These are phyloP conservation scores for Cercospora beticola DNA, from an alignment of 2,329 filamentous ascomycete species.

Conservation along the genomic window DNA sequence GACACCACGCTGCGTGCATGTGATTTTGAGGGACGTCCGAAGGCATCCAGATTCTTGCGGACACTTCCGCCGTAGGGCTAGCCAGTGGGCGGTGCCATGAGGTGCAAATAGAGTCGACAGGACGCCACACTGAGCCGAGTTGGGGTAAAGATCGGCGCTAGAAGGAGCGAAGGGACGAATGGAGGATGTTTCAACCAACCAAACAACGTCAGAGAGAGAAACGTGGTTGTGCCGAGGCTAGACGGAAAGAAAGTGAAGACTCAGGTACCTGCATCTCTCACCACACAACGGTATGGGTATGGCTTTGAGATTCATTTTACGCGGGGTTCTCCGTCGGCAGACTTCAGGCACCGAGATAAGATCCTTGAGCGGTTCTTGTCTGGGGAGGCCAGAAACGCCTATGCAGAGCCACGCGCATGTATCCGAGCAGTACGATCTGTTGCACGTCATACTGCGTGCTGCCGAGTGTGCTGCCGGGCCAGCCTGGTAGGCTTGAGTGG, in stretches of 20 bases:
- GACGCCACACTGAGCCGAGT: not conserved
- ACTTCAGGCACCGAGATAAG: not conserved
- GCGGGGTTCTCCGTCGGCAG: not conserved
- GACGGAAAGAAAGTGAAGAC: not conserved
- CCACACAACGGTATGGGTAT: not conserved
- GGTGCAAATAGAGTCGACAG: not conserved
- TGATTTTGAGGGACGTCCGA: not conserved
- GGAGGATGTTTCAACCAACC: not conserved
- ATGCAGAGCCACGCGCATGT: not conserved
- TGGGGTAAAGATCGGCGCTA: not conserved
- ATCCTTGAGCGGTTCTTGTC: not conserved
- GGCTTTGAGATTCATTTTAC: not conserved
- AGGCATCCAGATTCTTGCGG: slow-evolving; percentile 9
- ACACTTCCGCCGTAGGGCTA: not conserved
- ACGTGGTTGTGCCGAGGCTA: slow-evolving; percentile 1
- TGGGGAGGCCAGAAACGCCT: not conserved
- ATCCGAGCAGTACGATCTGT: not conserved
- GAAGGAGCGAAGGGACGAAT: not conserved
- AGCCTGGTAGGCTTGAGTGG: not conserved
- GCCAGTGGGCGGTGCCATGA: not conserved
- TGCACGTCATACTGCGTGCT: not conserved
- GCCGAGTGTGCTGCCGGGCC: not conserved
- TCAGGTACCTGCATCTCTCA: not conserved
- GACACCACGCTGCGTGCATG: not conserved
- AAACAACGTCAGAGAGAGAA: not conserved